Base-by-base conservation (phyloP, 495 filamentous ascomycete species). In the Cercophora newfieldiana region DNA sequence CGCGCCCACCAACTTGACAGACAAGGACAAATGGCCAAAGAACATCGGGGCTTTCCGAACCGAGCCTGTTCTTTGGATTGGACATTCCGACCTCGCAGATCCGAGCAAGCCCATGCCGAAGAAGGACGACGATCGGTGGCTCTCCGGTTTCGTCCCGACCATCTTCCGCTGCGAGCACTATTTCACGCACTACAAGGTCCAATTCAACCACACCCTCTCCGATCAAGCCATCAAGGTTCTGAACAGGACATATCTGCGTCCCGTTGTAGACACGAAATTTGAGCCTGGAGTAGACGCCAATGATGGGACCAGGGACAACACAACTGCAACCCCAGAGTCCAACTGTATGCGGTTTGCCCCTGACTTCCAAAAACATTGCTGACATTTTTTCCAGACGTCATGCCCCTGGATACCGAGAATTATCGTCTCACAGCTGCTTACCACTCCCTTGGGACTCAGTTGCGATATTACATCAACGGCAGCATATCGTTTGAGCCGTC, bases 161-260 rank as follows among this genome's bases (percentile, higher is more conserved):
- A 63, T 75, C 12, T 60, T 69, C 14, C 54, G 63, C 7, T 75
- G 73, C 65, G 73, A 75, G 59, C 73, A 74, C 49, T 74, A 69
- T 47, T 49, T 69, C 18, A 67, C 66, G 25, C 50, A 72, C 19
- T 75, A 75, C 68, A 70, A 58, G 10, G 68, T 75, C 22, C 69
- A 60, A 18, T 72, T 75, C 53, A 74, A 73, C 69, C 70, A 74
- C 61, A 75, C 69, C 1, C 59, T 59, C 22, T 56, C 65, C 0
- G 59, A 58, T 4, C 71, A 74, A 19, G 24, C 21, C 31, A 69
- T 66, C 24, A 70, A 55, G 0, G 61, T 75, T 0, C 49, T 72
- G 51, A 66, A 61, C 7, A 48, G 62, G 3, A 59, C 64, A 1
- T 69, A 68, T 37, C 55, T 72, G 10, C 63, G 47, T 21, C 71